Evolutionary conservation across 106 monocot species (phyloP).

Genomic region (Ottelia alismoides): DNA sequence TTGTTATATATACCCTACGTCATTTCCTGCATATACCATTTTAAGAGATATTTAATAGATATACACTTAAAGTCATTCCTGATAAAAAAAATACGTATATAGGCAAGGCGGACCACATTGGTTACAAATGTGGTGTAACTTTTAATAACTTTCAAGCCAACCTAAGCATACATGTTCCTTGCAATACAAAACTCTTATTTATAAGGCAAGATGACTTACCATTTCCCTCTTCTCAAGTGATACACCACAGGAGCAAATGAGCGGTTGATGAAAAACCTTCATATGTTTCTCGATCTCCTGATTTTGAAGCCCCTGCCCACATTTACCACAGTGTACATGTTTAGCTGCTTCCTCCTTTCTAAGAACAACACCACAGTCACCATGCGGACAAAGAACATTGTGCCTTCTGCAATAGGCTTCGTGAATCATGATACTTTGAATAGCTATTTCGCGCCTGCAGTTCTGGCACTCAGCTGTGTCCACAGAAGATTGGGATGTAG

Average conservation of each 20-base stretch:
- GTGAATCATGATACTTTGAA: conserved; percentile 47
- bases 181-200: no score
- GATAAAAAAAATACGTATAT: no score
- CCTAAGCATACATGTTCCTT: no score
- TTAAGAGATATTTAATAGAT: no score
- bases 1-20: no score
- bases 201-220: no score
- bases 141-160: no score
- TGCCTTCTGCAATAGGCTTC: conserved; percentile 86
- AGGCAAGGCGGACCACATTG: no score
- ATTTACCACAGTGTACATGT: conserved; percentile 84
- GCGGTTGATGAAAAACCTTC: conserved; percentile 86
- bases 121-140: no score
- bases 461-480: conserved; percentile 58
- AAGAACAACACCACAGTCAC: conserved; percentile 79
- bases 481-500: conserved; percentile 23
- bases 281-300: conserved; percentile 88
- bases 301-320: conserved; percentile 44
- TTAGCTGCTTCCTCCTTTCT: conserved; percentile 67
- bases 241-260: conserved; percentile 64
- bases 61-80: no score
- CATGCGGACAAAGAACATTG: conserved; percentile 73
- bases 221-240: conserved; percentile 80
- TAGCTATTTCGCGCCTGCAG: conserved; percentile 51
- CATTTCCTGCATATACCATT: no score